Base-by-base conservation (phyloP, 2,329 filamentous ascomycete genomes). In the Neonectria neomacrospora region DNA sequence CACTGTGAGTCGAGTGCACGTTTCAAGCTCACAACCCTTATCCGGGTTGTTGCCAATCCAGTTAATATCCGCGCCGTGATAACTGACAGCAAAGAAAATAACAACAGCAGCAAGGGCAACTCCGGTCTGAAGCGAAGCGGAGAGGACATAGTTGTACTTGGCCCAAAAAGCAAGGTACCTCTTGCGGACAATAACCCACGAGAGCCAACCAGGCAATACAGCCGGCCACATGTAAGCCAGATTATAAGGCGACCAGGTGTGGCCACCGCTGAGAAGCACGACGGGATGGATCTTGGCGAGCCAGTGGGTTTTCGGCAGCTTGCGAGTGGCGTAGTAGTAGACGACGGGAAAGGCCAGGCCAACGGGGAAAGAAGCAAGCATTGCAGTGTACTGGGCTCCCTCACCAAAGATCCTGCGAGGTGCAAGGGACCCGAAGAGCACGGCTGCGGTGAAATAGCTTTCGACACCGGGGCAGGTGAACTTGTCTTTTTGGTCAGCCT, bases 91-190 rank as follows among this genome's bases (percentile, higher is more conserved):
- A 60, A 86, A 86, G 74, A 85, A 82, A 53, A 85, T 82, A 47
- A 86, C 65, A n/a, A 85, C 74, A 4, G 76, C 82, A 0, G 81
- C 71, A 32, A 86, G 76, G 9, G 83, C 82, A 20, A 86, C 79
- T 1, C 78, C 82, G 0, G 79, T 77, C 2, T 77, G 80, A 61
- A 82, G 80, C 1, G 82, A 77, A 1, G 83, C 81, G 1, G 83
- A 83, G 2, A 84, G 74, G 5, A 84, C 81, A 57, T 82, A 85
- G 66, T 83, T 80, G 68, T 79, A 79, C 74, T 84, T 84, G 60
- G 81, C 78, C 83, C 84, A 86, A 66, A 84, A 81, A 0, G 70
- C 77, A 16, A 83, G 76, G 67, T 80, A 83, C 11, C 81, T 77
- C 37, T 71, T 71, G 50, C 80, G 80, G 48, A 83, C 69, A 54